These are phyloP conservation scores for Aureoboletus auriporus DNA, from an alignment of 768 basidiomycete genomes.

Conservation along the genomic window DNA sequence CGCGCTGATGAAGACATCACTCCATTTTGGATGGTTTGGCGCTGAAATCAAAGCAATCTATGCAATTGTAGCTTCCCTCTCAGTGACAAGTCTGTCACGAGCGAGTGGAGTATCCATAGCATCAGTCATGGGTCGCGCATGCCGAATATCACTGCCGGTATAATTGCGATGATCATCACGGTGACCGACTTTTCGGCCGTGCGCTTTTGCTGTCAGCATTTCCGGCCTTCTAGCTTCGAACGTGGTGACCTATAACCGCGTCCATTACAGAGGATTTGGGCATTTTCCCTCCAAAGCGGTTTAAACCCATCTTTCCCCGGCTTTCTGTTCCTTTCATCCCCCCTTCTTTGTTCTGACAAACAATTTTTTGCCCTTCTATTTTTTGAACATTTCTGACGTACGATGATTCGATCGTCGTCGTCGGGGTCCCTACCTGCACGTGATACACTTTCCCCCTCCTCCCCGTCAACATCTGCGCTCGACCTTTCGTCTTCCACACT, in stretches of 20 bases:
- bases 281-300: not conserved
- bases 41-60: not conserved
- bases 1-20: not conserved
- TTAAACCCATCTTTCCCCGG: not conserved
- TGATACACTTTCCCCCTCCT: not conserved
- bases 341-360: slow-evolving; percentile 1
- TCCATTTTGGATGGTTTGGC: not conserved
- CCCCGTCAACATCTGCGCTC: slow-evolving; percentile 1
- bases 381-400: not conserved
- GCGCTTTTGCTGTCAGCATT: not conserved
- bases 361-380: not conserved
- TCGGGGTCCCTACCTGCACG: not conserved
- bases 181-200: not conserved
- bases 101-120: not conserved
- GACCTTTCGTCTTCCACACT: slow-evolving; percentile 4
- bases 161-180: too few species aligned
- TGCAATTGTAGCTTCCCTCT: not conserved
- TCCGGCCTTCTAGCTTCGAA: slow-evolving; percentile 10
- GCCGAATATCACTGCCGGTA: not conserved
- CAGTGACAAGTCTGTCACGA: not conserved
- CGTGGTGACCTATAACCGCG: not conserved
- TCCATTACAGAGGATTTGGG: not conserved
- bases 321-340: not conserved
- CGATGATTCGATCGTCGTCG: slow-evolving; percentile 6
- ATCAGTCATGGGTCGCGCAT: not conserved